A percentile compares a stretch with the other conserved stretches of the same genome.
Conservation (phyloP, 495 filamentous ascomycete genomes). For the Trichoderma parareesei region DNA sequence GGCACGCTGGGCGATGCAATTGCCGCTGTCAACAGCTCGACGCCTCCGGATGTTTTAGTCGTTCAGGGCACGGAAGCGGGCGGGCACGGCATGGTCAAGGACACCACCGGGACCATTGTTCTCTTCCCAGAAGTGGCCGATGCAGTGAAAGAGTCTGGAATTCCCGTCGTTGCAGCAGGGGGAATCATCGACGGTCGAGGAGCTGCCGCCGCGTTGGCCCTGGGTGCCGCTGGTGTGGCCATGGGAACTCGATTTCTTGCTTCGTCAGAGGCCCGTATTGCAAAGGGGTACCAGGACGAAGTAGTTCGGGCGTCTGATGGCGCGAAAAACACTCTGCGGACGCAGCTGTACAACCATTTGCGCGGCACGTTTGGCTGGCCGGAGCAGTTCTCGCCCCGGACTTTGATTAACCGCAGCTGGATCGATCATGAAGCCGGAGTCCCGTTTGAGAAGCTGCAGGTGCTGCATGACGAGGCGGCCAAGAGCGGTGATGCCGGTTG, state of each 20-base stretch:
- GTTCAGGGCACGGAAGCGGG: constrained; percentile 65
- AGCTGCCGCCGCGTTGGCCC: constrained; percentile 70
- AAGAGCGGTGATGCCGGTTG: constrained; percentile 50
- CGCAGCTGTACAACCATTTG: constrained; percentile 61
- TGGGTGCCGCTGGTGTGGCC: constrained; percentile 88
- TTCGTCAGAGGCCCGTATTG: constrained; percentile 78
- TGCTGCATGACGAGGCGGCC: constrained; percentile 47
- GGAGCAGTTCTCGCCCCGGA: constrained; percentile 50
- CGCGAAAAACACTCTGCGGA: constrained; percentile 53
- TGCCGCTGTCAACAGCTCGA: constrained; percentile 25
- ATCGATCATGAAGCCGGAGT: constrained; percentile 49
- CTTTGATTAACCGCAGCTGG: constrained; percentile 53
- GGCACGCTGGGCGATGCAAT: constrained; percentile 51
- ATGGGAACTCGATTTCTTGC: constrained; percentile 91
- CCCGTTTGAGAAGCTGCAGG: constrained; percentile 50
- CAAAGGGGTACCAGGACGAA: constrained; percentile 77
- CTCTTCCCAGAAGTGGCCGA: constrained; percentile 76
- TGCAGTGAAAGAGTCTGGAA: constrained; percentile 52
- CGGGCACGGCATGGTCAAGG: constrained; percentile 65
- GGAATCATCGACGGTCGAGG: constrained; percentile 90
- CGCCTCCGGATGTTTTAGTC: constrained; percentile 56
- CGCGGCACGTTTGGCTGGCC: constrained; percentile 66
- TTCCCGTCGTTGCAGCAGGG: constrained; percentile 87
- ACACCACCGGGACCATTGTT: constrained; percentile 88
- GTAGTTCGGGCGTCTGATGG: constrained; percentile 66